Evolutionary conservation across 2,329 filamentous ascomycete genomes (phyloP).

Genomic region (Epichloe gansuensis): DNA sequence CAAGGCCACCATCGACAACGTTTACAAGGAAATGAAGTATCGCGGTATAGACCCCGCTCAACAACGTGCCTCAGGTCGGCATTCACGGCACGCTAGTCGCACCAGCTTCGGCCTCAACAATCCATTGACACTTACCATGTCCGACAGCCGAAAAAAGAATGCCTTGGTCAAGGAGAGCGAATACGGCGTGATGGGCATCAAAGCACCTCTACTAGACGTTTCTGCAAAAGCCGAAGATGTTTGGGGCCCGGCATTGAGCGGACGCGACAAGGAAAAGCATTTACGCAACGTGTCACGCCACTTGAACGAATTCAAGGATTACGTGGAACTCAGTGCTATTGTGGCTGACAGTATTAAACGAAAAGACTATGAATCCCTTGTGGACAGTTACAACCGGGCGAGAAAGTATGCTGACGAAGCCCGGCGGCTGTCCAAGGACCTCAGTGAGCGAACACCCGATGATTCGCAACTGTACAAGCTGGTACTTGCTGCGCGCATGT

Average conservation of each 20-base stretch:
- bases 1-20: constrained; percentile 96
- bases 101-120: constrained; percentile 41
- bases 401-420: constrained; percentile 70
- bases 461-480: constrained; percentile 79
- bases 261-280: constrained; percentile 79
- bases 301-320: constrained; percentile 65
- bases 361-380: constrained; percentile 76
- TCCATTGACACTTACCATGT: constrained; percentile 22
- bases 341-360: constrained; percentile 78
- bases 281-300: constrained; percentile 65
- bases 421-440: constrained; percentile 48
- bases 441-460: constrained; percentile 44
- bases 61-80: constrained; percentile 28
- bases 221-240: constrained; percentile 92
- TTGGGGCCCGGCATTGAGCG: constrained; percentile 88
- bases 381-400: constrained; percentile 79
- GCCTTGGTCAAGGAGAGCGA: constrained; percentile 86
- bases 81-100: constrained; percentile 56
- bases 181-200: constrained; percentile 79
- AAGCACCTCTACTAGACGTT: constrained; percentile 74
- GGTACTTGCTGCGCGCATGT: constrained; percentile 82
- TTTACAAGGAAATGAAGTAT: constrained; percentile 95
- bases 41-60: constrained; percentile 42
- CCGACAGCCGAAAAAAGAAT: constrained; percentile 72
- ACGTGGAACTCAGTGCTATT: constrained; percentile 67